Conservation (phyloP, 192 early-diverging fungal species). For the Coemansia interrupta region DNA sequence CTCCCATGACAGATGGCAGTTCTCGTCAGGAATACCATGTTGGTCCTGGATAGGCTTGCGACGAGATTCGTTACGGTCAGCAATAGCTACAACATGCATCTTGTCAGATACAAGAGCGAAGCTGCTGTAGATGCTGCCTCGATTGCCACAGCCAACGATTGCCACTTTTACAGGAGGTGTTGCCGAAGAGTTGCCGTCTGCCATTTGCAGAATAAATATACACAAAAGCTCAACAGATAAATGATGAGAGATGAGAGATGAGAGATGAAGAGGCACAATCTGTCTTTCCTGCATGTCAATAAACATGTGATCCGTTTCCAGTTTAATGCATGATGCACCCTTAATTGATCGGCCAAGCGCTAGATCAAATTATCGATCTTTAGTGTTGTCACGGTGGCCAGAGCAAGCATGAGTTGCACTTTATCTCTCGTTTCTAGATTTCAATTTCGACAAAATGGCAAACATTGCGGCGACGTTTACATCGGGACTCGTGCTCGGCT, state of each 20-base stretch:
- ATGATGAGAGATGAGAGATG: too few relatives aligned
- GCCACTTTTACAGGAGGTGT: conserved; percentile 13
- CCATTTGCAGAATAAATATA: neutral
- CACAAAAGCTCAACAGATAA: too few relatives aligned
- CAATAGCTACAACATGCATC: conserved; percentile 53
- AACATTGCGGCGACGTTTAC: conserved; percentile 41
- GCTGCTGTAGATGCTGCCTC: conserved; percentile 16
- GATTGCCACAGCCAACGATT: conserved; percentile 16
- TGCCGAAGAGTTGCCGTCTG: too few relatives aligned
- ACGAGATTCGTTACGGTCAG: conserved; percentile 46
- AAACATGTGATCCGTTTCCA: too few relatives aligned
- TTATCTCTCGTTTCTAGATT: conserved; percentile 1
- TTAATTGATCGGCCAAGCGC: too few relatives aligned
- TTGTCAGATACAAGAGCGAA: conserved; percentile 11
- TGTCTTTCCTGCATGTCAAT: too few relatives aligned
- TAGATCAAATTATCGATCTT: too few relatives aligned
- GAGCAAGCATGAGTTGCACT: neutral
- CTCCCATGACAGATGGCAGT: conserved; percentile 13
- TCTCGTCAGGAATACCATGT: neutral
- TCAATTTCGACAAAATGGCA: conserved; percentile 23
- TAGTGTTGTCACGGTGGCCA: neutral
- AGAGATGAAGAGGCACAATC: too few relatives aligned
- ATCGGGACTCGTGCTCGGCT: conserved; percentile 43
- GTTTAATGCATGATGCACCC: too few relatives aligned
- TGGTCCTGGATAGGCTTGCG: conserved; percentile 14